Base-by-base conservation (phyloP, 2,329 filamentous ascomycete species). In the Stagonosporopsis cucurbitacearum region DNA sequence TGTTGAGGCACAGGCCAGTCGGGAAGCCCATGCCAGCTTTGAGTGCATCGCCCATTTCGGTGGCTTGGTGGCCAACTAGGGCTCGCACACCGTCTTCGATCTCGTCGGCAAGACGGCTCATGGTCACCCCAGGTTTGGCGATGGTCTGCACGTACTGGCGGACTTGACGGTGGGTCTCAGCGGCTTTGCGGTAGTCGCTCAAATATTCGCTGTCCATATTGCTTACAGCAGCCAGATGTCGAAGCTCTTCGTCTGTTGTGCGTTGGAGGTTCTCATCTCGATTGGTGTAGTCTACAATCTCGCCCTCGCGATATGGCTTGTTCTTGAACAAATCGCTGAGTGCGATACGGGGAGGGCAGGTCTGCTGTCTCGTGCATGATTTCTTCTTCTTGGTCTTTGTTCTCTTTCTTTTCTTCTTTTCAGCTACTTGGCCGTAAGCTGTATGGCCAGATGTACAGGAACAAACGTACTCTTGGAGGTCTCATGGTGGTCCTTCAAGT, bases 81-180 rank as follows among this genome's bases (percentile, higher is more conserved):
- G 88, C 84, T 50, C 91, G 85, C 20, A 95, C 90, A 51, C 89
- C 84, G 68, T 92, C 85, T 73, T 96, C 92, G 65, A 96, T 95
- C 15, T 88, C 88, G 70, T 93, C 86, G 11, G 91, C 90, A 62
- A 96, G 92, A 72, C 90, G 84, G 4, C 85, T 91, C 75, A 96
- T 78, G 9, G 84, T 86, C 79, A 90, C 84, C 22, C 92, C 91
- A 0, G 91, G 91, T 78, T 89, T 89, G 66, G 93, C 89, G 65
- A 84, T 87, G 69, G 86, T 87, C 75, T 91, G 88, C 2, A 88
- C 90, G 81, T 90, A 90, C 71, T 91, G 86, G 52, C 91, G 88
- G 54, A 95, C 91, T 73, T 96, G 91, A 55, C 92, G 87, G 74
- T 96, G 91, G 12, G 91, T 85, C 76, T 96, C 92, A n/a, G 91